Base-by-base conservation (phyloP, 2,329 filamentous ascomycete species). In the Venturiaceae sp. region DNA sequence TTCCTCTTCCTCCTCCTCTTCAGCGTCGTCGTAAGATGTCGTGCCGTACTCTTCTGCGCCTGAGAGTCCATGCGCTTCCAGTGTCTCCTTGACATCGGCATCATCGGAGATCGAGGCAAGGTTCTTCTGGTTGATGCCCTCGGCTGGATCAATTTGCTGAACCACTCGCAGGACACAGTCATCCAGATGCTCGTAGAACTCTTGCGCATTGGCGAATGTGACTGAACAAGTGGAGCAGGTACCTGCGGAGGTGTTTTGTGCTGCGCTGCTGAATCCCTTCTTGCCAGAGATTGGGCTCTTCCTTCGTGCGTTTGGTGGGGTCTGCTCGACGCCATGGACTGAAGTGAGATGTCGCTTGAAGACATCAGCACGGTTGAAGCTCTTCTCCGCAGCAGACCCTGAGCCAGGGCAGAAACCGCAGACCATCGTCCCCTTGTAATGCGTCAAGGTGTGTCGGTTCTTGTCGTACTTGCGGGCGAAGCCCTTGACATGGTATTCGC, bases 341-440 rank as follows among this genome's bases (percentile, higher is more conserved):
- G 90, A 87, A 5, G 90, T 95, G 66, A 96, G 74, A 71, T 96
- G 92, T 62, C 92, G 83, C 81, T 96, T 96, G 81, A 96, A 96
- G 62, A 96, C 91, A 64, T 96, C 92, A 60, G 92, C 91, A 59
- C 92, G 84, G 77, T 96, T 96, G 71, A 96, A 96, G 63, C 88
- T 92, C 82, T 96, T 96, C 74, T 96, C 92, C 1, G 88, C 87
- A 7, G 90, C 83, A 4, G 90, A 92, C 3, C 92, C 92, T 30
- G 89, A 90, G 34, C 90, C 90, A 1, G 91, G 90, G 67, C 92
- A 96, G 76, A 96, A 96, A 32, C 90, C 91, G 69, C 92, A 96
- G 26, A 96, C 90, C 92, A 96, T 96, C 53, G 89, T 96, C 41
- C 92, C 92, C 75, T 96, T 96, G 81, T 96, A 96, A 72, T 96